These are phyloP conservation scores for Paraphaeosphaeria minitans DNA, from an alignment of 2,329 filamentous ascomycete genomes.

Conservation along the genomic window DNA sequence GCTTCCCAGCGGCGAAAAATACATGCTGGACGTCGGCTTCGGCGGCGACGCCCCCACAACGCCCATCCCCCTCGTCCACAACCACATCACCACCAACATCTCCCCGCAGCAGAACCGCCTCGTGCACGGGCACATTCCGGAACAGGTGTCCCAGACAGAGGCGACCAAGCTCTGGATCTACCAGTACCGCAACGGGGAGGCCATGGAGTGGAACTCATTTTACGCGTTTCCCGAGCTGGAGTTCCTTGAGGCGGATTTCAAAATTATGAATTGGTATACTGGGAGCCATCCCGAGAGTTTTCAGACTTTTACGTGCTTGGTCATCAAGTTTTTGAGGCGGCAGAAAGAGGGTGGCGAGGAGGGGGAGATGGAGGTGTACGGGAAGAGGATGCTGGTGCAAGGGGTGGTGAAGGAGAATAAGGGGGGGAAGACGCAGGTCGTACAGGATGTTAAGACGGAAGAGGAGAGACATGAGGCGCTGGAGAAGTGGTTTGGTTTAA, in stretches of 20 bases:
- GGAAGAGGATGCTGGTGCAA: conserved; percentile 49
- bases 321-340: conserved; percentile 47
- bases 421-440: conserved; percentile 47
- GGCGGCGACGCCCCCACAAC: conserved; percentile 65
- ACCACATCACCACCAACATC: conserved; percentile 54
- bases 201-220: conserved; percentile 49
- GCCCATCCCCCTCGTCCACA: conserved; percentile 59
- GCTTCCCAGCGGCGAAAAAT: conserved; percentile 56
- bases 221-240: conserved; percentile 51
- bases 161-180: conserved; percentile 65
- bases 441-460: conserved; percentile 47
- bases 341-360: conserved; percentile 36
- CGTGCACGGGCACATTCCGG: conserved; percentile 55
- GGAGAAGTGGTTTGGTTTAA: conserved; percentile 49
- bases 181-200: conserved; percentile 55
- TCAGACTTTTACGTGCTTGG: conserved; percentile 38
- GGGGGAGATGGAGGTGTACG: conserved; percentile 35
- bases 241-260: conserved; percentile 48
- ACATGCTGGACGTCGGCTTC: conserved; percentile 67
- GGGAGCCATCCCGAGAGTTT: conserved; percentile 39
- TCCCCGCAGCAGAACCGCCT: conserved; percentile 63
- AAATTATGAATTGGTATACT: conserved; percentile 48
- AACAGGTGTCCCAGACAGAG: conserved; percentile 44
- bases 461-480: conserved; percentile 47
- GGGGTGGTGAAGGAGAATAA: conserved; percentile 52